Base-by-base conservation (phyloP, 2,329 filamentous ascomycete species). In the Botrytis deweyae region DNA sequence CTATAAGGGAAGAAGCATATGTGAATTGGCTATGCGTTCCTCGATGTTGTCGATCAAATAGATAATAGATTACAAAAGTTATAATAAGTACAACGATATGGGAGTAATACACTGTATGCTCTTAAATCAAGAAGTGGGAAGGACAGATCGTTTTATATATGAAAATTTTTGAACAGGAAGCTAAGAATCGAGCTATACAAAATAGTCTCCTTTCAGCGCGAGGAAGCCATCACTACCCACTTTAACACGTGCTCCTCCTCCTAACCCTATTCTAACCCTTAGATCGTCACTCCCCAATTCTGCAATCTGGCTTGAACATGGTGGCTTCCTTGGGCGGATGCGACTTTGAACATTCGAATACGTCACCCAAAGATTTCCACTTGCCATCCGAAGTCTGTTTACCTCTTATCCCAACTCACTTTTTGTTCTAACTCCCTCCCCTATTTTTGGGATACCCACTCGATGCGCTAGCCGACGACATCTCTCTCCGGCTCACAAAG, bases 401-500 rank as follows among this genome's bases (percentile, higher is more conserved):
- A 29, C 49, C 5, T 1, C 16, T 52, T 6, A 8, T 29, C 0
- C 6, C 49, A 55, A n/a, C 25, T 52, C 25, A 25, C 25, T 52
- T 4, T 52, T 12, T 52, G 10, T 9, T n/a, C 22, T 6, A 12
- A 12, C 10, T 6, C 25, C 25, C 12, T 29, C 49, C 12, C 49
- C 12, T 55, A 29, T 55, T n/a, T 29, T 29, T 16, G 12, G 5
- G 6, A 55, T n/a, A 29, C 14, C 52, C n/a, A 29, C n/a, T 29
- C 14, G n/a, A 55, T 55, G 7, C 6, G 14, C 6, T n/a, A 55
- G n/a, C n/a, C 7, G 52, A 55, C 52, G 12, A 55, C 3, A n/a
- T 16, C 5, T 0, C 7, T 9, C 3, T 29, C n/a, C 6, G 6
- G 3, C 12, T 12, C n/a, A 55, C n/a, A 2, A 14, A 18, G 14